Conservation (phyloP, 2,329 filamentous ascomycete species). For the Mollisia scopiformis region DNA sequence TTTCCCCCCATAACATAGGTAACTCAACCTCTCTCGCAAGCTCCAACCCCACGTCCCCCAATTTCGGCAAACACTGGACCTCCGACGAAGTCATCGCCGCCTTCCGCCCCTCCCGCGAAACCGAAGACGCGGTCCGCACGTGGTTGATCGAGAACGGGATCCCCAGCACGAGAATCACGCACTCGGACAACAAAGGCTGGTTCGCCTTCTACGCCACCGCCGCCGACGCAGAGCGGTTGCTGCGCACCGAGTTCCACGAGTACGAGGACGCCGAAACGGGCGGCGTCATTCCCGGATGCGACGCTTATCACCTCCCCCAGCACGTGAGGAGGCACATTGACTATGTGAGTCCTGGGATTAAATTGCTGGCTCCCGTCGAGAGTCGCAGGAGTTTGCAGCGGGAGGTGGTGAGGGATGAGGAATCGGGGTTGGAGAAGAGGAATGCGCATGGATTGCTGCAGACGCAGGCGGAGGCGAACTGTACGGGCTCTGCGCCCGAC, state of each 20-base stretch:
- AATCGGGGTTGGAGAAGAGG: constrained; percentile 13
- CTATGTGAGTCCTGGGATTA: constrained; percentile 50
- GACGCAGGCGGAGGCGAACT: not conserved
- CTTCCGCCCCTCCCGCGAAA: constrained; percentile 37
- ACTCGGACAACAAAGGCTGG: constrained; percentile 42
- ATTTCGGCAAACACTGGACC: constrained; percentile 40
- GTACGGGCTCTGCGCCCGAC: constrained; percentile 45
- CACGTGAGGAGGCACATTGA: constrained; percentile 53
- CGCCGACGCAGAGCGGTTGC: constrained; percentile 38
- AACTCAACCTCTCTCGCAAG: constrained; percentile 12
- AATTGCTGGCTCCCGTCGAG: constrained; percentile 44
- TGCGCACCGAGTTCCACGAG: constrained; percentile 38
- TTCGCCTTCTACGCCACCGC: constrained; percentile 41
- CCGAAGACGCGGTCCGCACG: constrained; percentile 35
- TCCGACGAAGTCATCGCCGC: constrained; percentile 36
- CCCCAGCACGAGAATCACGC: constrained; percentile 34
- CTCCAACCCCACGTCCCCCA: constrained; percentile 28
- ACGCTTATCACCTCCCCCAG: constrained; percentile 48
- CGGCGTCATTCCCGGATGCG: constrained; percentile 37
- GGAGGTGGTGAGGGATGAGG: constrained; percentile 1
- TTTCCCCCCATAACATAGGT: not conserved
- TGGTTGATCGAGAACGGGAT: constrained; percentile 41
- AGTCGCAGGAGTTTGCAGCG: constrained; percentile 7
- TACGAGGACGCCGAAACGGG: constrained; percentile 49
- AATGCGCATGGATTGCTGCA: constrained; percentile 5